Base-by-base conservation (phyloP, 2,329 filamentous ascomycete genomes). In the Bipolaris gigantea region DNA sequence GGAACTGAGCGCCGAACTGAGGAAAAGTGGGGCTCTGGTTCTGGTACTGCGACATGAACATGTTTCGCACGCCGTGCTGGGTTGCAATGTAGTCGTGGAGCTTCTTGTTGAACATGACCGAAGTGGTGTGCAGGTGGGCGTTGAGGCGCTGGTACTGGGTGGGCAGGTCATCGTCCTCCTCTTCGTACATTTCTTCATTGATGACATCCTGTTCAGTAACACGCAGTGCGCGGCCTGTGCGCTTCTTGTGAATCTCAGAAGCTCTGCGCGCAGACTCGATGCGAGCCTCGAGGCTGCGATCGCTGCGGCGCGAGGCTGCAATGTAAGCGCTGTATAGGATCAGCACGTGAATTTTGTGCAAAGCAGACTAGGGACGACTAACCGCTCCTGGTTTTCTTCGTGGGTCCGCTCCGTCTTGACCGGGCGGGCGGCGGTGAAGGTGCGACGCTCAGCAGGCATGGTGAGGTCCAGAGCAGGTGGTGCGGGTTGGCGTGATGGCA, bases 121-220 rank as follows among this genome's bases (percentile, higher is more conserved):
- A 85, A 15, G 77, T 78, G 2, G 83, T 87, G 61, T 85, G 81
- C 54, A 89, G 76, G 63, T 87, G 82, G 3, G 84, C 80, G 13
- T 84, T 84, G 30, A 90, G 76, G 13, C 85, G 78, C 53, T 85
- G 81, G 67, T 86, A 89, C 49, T 85, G 84, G 56, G 85, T 81
- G 1, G 88, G 86, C 21, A 90, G 71, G 52, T 92, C 89, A 63
- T 96, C 90, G 48, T 96, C 92, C 68, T 96, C 90, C 73, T 96
- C 92, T 68, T 96, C 92, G 70, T 97, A 97, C 90, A 96, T 96
- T 72, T 95, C 91, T 72, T 96, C 92, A 59, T 90, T 92, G 63
- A 89, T 80, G 11, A 96, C 92, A 75, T 94, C 92, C 67, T 94
- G 84, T 73, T 92, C 89, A 23, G 88, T 92, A 53, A 97, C 89